A percentile compares a stretch with the other conserved stretches of the same genome.
phyloP scores from a whole-genome alignment of 2,329 filamentous ascomycete species.

The Microdochium paspali region DNA sequence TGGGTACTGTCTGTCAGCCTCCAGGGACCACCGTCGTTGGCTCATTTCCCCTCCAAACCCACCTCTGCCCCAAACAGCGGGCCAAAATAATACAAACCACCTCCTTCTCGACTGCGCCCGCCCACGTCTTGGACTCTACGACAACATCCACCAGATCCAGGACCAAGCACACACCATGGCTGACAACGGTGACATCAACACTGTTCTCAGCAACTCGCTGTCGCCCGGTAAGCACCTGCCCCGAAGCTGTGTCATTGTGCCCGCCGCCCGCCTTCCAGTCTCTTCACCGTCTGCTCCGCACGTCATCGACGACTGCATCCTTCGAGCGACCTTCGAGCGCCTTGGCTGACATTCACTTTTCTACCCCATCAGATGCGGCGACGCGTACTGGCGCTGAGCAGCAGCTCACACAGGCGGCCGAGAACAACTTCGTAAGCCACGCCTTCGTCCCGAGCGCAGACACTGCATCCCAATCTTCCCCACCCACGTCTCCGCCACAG shows the following conservation, averaged over 20 bases:
- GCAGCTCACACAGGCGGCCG: constrained; percentile 85
- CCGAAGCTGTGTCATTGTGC: neutral
- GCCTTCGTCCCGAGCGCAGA: constrained; percentile 4
- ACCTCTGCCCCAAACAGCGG: neutral
- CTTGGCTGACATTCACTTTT: constrained; percentile 20
- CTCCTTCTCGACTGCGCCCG: neutral
- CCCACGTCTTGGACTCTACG: neutral
- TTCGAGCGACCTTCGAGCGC: constrained; percentile 9
- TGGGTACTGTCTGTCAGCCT: neutral
- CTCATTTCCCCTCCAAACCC: neutral
- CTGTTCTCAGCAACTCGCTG: constrained; percentile 94
- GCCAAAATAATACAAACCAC: neutral
- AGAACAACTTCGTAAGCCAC: constrained; percentile 80
- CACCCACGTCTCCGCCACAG: neutral
- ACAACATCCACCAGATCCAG: constrained; percentile 1
- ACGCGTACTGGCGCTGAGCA: constrained; percentile 88
- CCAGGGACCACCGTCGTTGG: neutral
- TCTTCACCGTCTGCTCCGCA: constrained; percentile 1
- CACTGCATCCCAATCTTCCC: neutral
- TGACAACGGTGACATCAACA: constrained; percentile 80
- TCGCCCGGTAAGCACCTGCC: constrained; percentile 67
- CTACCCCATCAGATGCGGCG: constrained; percentile 59
- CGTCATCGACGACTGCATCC: constrained; percentile 1
- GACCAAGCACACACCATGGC: constrained; percentile 43
- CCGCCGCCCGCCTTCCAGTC: constrained; percentile 4